Conservation (phyloP, 495 filamentous ascomycete species). For the Penicillium macrosclerotiorum region DNA sequence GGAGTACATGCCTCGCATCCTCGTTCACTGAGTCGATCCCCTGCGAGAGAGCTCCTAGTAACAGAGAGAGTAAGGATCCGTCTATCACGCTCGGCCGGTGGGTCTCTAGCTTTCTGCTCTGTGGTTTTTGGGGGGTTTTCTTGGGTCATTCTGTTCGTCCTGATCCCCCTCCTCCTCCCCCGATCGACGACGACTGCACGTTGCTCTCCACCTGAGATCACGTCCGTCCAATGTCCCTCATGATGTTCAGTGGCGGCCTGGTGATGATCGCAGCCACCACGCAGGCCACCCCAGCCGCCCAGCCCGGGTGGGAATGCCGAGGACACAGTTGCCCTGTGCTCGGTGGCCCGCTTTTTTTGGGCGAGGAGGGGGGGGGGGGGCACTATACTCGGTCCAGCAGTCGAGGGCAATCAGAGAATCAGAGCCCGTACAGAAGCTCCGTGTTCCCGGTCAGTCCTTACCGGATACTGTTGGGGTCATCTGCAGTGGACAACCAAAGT, state of each 20-base stretch:
- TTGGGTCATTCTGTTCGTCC: slow-evolving; percentile 6
- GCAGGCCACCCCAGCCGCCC: slow-evolving; percentile 17
- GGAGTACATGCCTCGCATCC: slow-evolving; percentile 7
- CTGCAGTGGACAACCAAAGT: slow-evolving; percentile 9
- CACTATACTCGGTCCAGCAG: too few relatives aligned
- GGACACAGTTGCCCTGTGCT: slow-evolving; percentile 23
- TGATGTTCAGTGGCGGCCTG: slow-evolving; percentile 1
- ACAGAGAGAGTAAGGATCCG: slow-evolving; percentile 1
- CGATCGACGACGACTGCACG: slow-evolving; percentile 15
- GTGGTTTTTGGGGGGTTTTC: too few relatives aligned
- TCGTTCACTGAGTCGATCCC: slow-evolving; percentile 21
- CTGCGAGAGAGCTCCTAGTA: slow-evolving; percentile 11
- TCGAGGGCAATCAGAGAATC: too few relatives aligned
- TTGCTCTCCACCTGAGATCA: too few relatives aligned
- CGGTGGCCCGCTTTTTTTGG: slow-evolving; percentile 16
- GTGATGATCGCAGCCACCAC: slow-evolving; percentile 18
- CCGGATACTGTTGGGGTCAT: slow-evolving; percentile 13
- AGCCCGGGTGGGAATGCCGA: slow-evolving; percentile 28
- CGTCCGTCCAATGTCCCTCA: too few relatives aligned
- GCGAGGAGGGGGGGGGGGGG: too few relatives aligned
- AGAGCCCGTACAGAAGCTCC: background rate
- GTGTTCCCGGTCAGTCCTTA: slow-evolving; percentile 8
- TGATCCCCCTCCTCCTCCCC: slow-evolving; percentile 6
- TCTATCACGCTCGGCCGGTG: slow-evolving; percentile 8
- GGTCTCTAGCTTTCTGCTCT: too few relatives aligned